These are phyloP conservation scores for Bigelowiella natans DNA, from an alignment of 78 protist genomes.

Conservation along the genomic window DNA sequence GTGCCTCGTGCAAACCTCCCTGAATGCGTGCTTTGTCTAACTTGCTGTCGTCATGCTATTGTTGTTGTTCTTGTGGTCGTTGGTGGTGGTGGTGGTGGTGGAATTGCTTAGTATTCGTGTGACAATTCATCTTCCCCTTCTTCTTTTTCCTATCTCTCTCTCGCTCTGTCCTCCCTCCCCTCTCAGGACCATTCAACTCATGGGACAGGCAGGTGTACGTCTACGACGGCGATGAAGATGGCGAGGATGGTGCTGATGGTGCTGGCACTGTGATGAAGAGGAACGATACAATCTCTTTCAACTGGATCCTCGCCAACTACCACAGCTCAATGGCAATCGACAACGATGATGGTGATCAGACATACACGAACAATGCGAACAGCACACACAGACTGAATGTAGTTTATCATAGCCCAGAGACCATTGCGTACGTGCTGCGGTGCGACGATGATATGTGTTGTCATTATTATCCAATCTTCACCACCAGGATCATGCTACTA, in stretches of 20 bases:
- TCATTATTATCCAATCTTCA: too few species aligned
- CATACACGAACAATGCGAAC: too few species aligned
- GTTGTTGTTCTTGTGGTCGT: too few species aligned
- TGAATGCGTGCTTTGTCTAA: not conserved
- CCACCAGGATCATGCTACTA: slow-evolving; percentile 34
- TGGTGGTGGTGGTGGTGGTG: too few species aligned
- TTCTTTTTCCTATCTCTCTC: too few species aligned
- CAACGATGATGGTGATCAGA: slow-evolving; percentile 54
- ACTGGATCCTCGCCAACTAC: slow-evolving; percentile 32
- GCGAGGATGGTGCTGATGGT: slow-evolving; percentile 5
- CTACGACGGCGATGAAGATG: too few species aligned
- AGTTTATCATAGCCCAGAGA: too few species aligned
- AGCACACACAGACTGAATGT: too few species aligned
- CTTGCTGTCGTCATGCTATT: not conserved
- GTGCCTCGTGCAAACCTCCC: not conserved
- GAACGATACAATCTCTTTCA: not conserved
- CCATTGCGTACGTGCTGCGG: too few species aligned
- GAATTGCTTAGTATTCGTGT: too few species aligned
- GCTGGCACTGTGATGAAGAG: not conserved
- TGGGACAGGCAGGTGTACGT: slow-evolving; percentile 49
- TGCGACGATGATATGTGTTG: too few species aligned
- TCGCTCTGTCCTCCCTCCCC: not conserved
- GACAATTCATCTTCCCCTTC: too few species aligned
- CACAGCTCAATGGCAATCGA: slow-evolving; percentile 11
- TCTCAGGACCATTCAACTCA: slow-evolving; percentile 27